Evolutionary conservation across 306 rosid species (phyloP), one percentile per base, ranked within the genome.

Genomic region (Corylus avellana): DNA sequence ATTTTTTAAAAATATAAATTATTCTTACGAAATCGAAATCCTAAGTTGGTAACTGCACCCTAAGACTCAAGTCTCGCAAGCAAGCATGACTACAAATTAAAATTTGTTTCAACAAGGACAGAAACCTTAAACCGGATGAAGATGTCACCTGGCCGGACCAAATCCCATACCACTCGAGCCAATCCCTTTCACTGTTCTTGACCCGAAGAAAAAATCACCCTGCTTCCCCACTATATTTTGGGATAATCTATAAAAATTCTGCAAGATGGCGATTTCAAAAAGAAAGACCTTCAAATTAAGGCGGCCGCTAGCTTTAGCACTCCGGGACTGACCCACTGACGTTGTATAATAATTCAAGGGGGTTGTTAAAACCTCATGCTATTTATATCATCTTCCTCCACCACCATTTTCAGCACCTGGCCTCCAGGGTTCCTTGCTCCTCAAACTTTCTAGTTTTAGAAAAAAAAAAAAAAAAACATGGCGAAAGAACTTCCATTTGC

Each of bases 401-500:
- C 35, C 42, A 14, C 27, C 44, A 67, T 67, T 18, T 18, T 17
- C 22, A 39, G 29, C 16, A 2, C 71, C 25, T 22, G 25, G 25
- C 25, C 13, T 42, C 10, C 35, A 32, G 16, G 46, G 9, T 35
- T 7, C 49, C 25, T 56, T 64, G 22, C 44, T 14, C 14, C 9
- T 16, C 17, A 12, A 6, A 44, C 5, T 8, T 22, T 56, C 49
- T 50, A 22, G 54, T 16, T 1, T 35, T 54, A 9, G 8, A 73
- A 32, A 32, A 3, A 32, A 1, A 3, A 32, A 32, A 32, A 32
- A 32, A 29, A 32, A 68, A 22, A 53, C 25, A 85, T 87, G 87
- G 78, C 59, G 11, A 83, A 84, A 25, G 84, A 89, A 29, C 70
- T 11, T 84, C 78, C 81, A 18, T 46, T 86, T 8, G 79, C 83